Base-by-base conservation (phyloP, 306 rosid genomes). In the Prunus mongolica region DNA sequence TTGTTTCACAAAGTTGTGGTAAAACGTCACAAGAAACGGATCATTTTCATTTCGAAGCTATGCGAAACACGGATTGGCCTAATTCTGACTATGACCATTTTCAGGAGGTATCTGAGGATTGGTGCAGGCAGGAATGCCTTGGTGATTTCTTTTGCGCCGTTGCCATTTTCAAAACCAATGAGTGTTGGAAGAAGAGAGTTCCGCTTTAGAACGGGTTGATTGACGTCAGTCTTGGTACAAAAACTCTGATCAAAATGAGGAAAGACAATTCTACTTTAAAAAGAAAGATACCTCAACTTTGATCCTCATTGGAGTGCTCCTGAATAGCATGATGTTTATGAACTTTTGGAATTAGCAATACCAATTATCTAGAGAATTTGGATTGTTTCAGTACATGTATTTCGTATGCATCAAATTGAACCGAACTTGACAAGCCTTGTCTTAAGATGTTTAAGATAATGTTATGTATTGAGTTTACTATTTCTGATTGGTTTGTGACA, bases 1-100 rank as follows among this genome's bases (percentile, higher is more conserved):
- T 85, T 19, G n/a, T 34, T 52, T 24, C 85, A 5, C 89, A 81
- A 67, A 77, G 84, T 30, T 88, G 92, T 38, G 74, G 60, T 8
- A 45, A 74, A 58, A n/a, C 65, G 19, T 2, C 16, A 4, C 61
- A 15, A 27, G 79, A 75, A 56, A 54, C 67, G 8, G 30, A 76
- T 60, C 63, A 10, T 9, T 85, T 85, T 27, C 45, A 80, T 8
- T 65, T 79, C 12, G 27, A 79, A 54, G 78, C 65, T 62, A 66
- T 67, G 3, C 56, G 22, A 8, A 22, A 22, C 22, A 30, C 28
- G 6, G 67, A 83, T 67, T 75, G 84, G 89, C 78, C 80, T 18
- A 22, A 24, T 18, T 6, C 52, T 6, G 89, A 83, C 52, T 83
- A 83, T 38, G 80, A 46, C 3, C 14, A 18, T 7, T 76, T 71